Evolutionary conservation across 192 early-diverging fungal species (phyloP).

Genomic region (Kickxella alabastrina): DNA sequence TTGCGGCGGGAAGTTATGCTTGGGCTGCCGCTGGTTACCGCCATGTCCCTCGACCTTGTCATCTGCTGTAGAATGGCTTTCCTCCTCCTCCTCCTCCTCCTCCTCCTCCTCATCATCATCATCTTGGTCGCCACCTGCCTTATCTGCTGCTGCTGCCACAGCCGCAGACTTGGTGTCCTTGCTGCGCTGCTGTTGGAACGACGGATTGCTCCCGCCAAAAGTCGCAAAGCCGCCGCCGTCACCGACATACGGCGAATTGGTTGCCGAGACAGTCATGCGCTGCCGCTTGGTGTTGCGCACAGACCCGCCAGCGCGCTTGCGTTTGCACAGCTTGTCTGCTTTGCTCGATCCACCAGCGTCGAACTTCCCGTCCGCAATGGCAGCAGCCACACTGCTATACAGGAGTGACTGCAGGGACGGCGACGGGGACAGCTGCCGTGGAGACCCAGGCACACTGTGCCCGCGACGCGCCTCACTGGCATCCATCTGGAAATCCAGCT

Average conservation of each 20-base stretch:
- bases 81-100: background rate
- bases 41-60: slow-evolving; percentile 1
- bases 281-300: slow-evolving; percentile 18
- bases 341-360: background rate
- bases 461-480: slow-evolving; percentile 13
- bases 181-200: slow-evolving; percentile 10
- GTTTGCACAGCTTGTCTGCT: slow-evolving; percentile 8
- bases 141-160: background rate
- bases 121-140: background rate
- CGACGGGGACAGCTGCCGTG: slow-evolving; percentile 23
- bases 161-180: background rate
- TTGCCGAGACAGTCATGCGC: slow-evolving; percentile 32
- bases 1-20: slow-evolving; percentile 33
- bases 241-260: slow-evolving; percentile 35
- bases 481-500: slow-evolving; percentile 2
- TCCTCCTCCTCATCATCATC: slow-evolving; percentile 1
- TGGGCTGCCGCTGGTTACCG: slow-evolving; percentile 12
- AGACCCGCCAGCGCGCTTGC: slow-evolving; percentile 8
- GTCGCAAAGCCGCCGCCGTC: slow-evolving; percentile 5
- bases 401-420: slow-evolving; percentile 18
- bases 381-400: background rate
- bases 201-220: background rate
- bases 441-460: slow-evolving; percentile 41
- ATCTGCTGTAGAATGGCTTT: background rate
- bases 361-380: background rate